A percentile compares a stretch with the other conserved stretches of the same genome.
Evolutionary conservation across 805 yeast genomes (phyloP).

Genomic region (Saccharomycopsis oosterbeekiorum): DNA sequence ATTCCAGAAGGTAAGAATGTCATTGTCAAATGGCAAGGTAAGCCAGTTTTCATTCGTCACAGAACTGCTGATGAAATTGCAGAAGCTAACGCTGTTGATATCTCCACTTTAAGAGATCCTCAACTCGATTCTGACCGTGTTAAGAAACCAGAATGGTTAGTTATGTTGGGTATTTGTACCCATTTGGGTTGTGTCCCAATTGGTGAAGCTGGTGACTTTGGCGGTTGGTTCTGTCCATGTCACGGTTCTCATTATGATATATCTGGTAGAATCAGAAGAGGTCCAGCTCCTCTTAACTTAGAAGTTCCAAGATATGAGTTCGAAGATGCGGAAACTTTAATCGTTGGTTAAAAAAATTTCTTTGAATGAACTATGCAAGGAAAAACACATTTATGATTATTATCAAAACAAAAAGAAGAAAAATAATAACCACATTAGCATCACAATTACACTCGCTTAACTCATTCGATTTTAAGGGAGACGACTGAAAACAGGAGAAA

Average conservation of each 20-base stretch:
- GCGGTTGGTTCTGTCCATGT: slow-evolving; percentile 99
- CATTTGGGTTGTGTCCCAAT: slow-evolving; percentile 99
- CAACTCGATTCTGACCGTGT: slow-evolving; percentile 90
- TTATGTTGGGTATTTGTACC: slow-evolving; percentile 99
- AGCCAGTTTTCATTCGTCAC: slow-evolving; percentile 99
- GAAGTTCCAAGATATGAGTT: slow-evolving; percentile 92
- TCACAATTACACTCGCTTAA: too few species aligned
- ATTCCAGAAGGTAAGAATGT: slow-evolving; percentile 98
- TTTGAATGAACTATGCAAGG: not conserved
- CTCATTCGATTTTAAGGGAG: not conserved
- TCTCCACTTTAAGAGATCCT: slow-evolving; percentile 82
- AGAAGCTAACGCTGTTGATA: slow-evolving; percentile 83
- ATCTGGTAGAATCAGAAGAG: slow-evolving; percentile 99
- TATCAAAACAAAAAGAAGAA: too few species aligned
- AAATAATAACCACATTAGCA: too few species aligned
- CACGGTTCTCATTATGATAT: slow-evolving; percentile 99
- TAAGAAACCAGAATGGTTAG: slow-evolving; percentile 94
- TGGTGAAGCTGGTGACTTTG: slow-evolving; percentile 99
- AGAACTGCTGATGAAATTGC: slow-evolving; percentile 88
- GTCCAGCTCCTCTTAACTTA: slow-evolving; percentile 98
- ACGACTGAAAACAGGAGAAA: too few species aligned
- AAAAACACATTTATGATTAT: too few species aligned
- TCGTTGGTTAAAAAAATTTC: slow-evolving; percentile 62
- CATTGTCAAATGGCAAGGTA: slow-evolving; percentile 99
- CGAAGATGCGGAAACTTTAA: slow-evolving; percentile 66